Percentiles rank a stretch among this genome's conserved stretches.
These are phyloP conservation scores for Panaeolus papilionaceus DNA, from an alignment of 768 basidiomycete genomes.

Conservation along the genomic window DNA sequence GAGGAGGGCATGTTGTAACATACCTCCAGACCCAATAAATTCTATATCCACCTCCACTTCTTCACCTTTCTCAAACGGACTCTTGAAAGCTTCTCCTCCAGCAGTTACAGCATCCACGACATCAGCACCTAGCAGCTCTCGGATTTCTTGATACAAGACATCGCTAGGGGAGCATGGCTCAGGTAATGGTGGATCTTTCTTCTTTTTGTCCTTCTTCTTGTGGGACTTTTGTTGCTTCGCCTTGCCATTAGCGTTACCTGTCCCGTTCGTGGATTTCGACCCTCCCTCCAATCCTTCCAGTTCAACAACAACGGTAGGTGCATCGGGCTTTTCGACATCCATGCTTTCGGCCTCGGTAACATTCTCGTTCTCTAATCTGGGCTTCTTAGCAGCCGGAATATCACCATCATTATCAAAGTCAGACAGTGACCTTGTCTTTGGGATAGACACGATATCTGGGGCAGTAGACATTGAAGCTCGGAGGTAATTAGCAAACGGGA, in stretches of 20 bases:
- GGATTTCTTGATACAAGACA: conserved; percentile 76
- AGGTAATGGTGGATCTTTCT: conserved; percentile 48
- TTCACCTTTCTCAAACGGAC: conserved; percentile 64
- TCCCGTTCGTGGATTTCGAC: background rate
- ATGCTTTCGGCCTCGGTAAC: background rate
- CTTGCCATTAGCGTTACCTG: background rate
- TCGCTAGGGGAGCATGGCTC: conserved; percentile 78
- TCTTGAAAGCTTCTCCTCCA: conserved; percentile 56
- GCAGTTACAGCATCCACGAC: conserved; percentile 55
- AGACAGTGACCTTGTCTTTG: background rate
- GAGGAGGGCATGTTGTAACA: conserved; percentile 27
- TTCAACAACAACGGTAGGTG: background rate
- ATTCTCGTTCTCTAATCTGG: conserved; percentile 6
- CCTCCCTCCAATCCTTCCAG: conserved; percentile 5
- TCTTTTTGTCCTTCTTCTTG: conserved; percentile 37
- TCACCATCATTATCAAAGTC: background rate
- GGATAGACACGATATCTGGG: background rate
- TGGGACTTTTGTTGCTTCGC: conserved; percentile 12
- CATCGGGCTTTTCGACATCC: background rate
- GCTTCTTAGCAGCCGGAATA: background rate
- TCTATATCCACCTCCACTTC: conserved; percentile 73
- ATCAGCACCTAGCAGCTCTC: conserved; percentile 67
- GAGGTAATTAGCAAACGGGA: background rate
- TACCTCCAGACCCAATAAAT: conserved; percentile 68
- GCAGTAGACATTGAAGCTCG: conserved; percentile 1